phyloP scores from a whole-genome alignment of 2,329 filamentous ascomycete genomes.

The Aspergillus hortae region DNA sequence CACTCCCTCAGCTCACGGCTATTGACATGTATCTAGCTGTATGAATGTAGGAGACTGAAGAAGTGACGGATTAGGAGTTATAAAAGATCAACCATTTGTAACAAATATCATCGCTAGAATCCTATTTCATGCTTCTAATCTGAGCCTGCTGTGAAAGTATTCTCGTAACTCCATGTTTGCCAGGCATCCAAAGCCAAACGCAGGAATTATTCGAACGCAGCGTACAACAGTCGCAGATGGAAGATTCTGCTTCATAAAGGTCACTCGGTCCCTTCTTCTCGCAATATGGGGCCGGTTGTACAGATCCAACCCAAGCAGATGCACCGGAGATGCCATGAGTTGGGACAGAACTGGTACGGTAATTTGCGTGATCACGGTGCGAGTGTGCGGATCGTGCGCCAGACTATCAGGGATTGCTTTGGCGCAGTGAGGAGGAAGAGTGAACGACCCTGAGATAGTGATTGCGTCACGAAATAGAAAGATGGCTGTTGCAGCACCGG shows the following conservation, averaged over 20 bases:
- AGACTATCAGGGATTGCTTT: constrained; percentile 20
- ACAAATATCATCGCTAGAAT: neutral
- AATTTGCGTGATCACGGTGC: constrained; percentile 59
- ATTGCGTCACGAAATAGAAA: constrained; percentile 77
- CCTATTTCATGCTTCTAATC: neutral
- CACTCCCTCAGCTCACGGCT: no score
- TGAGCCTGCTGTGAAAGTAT: constrained; percentile 13
- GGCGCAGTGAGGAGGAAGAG: constrained; percentile 21
- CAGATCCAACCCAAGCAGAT: constrained; percentile 78
- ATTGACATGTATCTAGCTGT: no score
- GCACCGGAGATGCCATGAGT: constrained; percentile 73
- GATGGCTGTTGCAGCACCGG: constrained; percentile 41
- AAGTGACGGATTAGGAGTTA: no score
- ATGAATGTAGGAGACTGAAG: no score
- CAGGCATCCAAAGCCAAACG: constrained; percentile 80
- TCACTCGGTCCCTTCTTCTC: constrained; percentile 49
- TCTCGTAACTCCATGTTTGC: constrained; percentile 57
- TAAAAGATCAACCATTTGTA: no score
- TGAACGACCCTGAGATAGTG: constrained; percentile 64
- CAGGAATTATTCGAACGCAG: constrained; percentile 77
- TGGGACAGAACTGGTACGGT: constrained; percentile 73
- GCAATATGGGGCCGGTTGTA: neutral
- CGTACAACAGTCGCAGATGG: constrained; percentile 64
- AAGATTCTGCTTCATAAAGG: constrained; percentile 65
- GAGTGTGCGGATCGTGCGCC: constrained; percentile 18